Percentiles rank a stretch among this genome's conserved stretches.
Conservation (phyloP, 371 early-diverging fungal species). For the Mortierella sp. region DNA sequence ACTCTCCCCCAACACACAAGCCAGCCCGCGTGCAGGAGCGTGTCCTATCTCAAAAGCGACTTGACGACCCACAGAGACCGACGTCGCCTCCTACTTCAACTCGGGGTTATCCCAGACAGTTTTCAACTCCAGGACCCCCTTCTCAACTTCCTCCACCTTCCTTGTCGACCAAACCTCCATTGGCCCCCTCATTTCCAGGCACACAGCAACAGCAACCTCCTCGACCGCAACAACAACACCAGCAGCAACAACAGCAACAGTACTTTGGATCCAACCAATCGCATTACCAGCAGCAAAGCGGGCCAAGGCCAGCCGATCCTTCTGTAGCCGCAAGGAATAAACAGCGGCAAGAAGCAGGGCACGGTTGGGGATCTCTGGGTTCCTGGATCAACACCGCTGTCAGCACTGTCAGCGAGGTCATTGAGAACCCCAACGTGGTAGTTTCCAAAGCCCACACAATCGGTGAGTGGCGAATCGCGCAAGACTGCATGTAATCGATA, state of each 20-base stretch:
- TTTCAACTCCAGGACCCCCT: neutral
- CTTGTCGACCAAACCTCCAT: neutral
- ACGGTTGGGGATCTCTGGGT: constrained; percentile 46
- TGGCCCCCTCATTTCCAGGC: neutral
- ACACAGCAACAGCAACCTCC: neutral
- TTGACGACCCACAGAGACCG: neutral
- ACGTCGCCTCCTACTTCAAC: neutral
- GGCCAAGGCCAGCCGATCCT: neutral
- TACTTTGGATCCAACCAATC: constrained; percentile 1
- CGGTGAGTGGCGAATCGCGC: constrained; percentile 12
- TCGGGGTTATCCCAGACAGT: neutral
- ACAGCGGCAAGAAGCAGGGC: constrained; percentile 16
- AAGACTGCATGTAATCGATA: neutral
- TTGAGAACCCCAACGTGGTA: constrained; percentile 54
- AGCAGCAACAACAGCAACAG: neutral
- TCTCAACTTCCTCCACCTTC: neutral
- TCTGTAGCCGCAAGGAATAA: neutral
- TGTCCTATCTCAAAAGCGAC: neutral
- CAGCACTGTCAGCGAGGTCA: constrained; percentile 53
- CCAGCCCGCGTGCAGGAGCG: neutral
- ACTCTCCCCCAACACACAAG: neutral
- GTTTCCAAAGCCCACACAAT: constrained; percentile 52
- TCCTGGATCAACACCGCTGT: constrained; percentile 57
- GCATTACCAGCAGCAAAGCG: neutral
- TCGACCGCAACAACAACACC: neutral